These are phyloP conservation scores for Pogostemon cablin DNA, from an alignment of 257 asterid species.

Conservation along the genomic window DNA sequence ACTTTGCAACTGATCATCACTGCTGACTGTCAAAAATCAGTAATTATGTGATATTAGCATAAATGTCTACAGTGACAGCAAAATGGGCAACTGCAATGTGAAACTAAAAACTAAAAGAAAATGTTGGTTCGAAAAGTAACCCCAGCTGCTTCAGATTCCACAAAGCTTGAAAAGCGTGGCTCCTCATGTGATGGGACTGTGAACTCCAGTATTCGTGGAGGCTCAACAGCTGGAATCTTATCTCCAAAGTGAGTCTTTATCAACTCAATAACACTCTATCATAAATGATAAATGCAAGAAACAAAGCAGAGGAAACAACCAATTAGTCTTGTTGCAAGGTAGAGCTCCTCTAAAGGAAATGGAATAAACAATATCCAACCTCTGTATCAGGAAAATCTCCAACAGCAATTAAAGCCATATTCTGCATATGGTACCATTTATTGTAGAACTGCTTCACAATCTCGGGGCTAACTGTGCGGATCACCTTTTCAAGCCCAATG, in stretches of 20 bases:
- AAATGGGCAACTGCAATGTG: constrained; percentile 11
- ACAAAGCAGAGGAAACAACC: constrained; percentile 16
- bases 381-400: constrained; percentile 93
- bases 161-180: constrained; percentile 85
- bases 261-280: constrained; percentile 79
- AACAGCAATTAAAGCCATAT: constrained; percentile 92
- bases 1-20: constrained; percentile 97
- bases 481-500: constrained; percentile 88
- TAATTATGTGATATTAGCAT: constrained; percentile 29
- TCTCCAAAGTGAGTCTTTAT: constrained; percentile 77
- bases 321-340: constrained; percentile 28
- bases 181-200: constrained; percentile 80
- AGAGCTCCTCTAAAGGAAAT: constrained; percentile 13
- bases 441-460: constrained; percentile 72
- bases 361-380: constrained; percentile 45
- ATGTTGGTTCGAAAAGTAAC: constrained; percentile 45
- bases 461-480: constrained; percentile 77
- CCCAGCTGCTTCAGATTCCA: constrained; percentile 97
- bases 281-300: constrained; percentile 36
- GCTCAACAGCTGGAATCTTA: constrained; percentile 59
- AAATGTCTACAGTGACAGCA: constrained; percentile 21
- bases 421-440: constrained; percentile 87
- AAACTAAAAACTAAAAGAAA: constrained; percentile 28
- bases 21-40: constrained; percentile 71
- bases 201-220: constrained; percentile 69